Base-by-base conservation (phyloP, 164 flowering plant species). In the Chimonanthus salicifolius region DNA sequence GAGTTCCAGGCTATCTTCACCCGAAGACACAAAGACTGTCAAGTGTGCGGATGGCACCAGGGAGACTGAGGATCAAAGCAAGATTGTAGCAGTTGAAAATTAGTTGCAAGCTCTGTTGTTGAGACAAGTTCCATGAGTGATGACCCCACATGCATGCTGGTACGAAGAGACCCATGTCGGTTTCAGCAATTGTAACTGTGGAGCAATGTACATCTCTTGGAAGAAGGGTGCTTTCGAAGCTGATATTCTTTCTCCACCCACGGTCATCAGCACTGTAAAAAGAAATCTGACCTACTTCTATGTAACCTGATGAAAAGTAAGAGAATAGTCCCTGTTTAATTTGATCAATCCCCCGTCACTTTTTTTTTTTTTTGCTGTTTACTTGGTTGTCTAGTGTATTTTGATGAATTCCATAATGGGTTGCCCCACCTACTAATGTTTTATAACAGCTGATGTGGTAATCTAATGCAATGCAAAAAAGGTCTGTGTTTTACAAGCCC, bases 161-260 rank as follows among this genome's bases (percentile, higher is more conserved):
- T 62, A n/a, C 33, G 7, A 66, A 10, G n/a, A 13, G 18, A 67
- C 5, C 2, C 18, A 20, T 9, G 0, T 46, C 21, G 66, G 64
- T 66, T 33, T 62, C 73, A 62, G 48, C 46, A 6, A 33, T 16
- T 58, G 69, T 68, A 74, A 72, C 69, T 75, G 16, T 66, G 46
- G 33, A 13, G 72, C 51, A 49, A 70, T 71, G 68, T 79, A 78
- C 75, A 79, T 75, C 75, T 75, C 64, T 72, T 66, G 62, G 70
- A 72, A 70, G 72, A 58, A 67, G 44, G 13, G 68, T 66, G 43
- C 18, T 72, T 44, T 7, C 54, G 18, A 63, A 74, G 67, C 21
- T 7, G 67, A 74, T 70, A 60, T 49, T 71, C 58, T 67, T 74
- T 74, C 72, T 9, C 76, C 75, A 16, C 62, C 64, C 20, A 3